Evolutionary conservation across 345 rosid genomes (phyloP).

Genomic region (Salix suchowensis): DNA sequence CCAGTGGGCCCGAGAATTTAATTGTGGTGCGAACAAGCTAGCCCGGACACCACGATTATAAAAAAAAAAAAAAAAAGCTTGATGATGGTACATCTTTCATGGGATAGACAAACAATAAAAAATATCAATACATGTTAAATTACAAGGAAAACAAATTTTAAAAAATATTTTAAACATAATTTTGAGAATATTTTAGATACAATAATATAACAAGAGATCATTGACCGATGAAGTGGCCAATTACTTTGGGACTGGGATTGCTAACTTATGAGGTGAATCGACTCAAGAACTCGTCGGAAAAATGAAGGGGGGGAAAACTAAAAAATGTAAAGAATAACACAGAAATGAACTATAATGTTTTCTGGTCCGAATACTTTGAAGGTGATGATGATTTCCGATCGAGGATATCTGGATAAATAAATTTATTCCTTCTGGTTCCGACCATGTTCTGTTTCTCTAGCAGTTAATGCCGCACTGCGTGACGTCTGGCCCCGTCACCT

Average conservation of each 20-base stretch:
- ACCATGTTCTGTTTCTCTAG: slow-evolving; percentile 11
- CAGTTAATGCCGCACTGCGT: slow-evolving; percentile 44
- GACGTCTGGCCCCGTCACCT: slow-evolving; percentile 34
- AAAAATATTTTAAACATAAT: no score
- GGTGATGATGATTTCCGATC: slow-evolving; percentile 9
- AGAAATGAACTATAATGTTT: neutral
- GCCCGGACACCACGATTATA: no score
- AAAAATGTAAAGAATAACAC: neutral
- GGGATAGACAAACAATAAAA: no score
- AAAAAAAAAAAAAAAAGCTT: no score
- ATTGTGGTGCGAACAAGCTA: no score
- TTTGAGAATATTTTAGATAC: no score
- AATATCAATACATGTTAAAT: no score
- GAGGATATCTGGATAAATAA: neutral
- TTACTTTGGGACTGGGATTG: neutral
- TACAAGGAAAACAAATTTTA: no score
- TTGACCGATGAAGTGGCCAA: neutral
- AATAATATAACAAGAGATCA: no score
- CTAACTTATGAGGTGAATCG: neutral
- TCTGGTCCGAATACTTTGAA: neutral
- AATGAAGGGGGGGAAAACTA: neutral
- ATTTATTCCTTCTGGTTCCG: neutral
- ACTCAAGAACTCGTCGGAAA: neutral
- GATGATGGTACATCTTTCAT: no score
- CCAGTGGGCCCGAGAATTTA: no score